Conservation (phyloP, 306 rosid genomes). For the Dryas drummondii region DNA sequence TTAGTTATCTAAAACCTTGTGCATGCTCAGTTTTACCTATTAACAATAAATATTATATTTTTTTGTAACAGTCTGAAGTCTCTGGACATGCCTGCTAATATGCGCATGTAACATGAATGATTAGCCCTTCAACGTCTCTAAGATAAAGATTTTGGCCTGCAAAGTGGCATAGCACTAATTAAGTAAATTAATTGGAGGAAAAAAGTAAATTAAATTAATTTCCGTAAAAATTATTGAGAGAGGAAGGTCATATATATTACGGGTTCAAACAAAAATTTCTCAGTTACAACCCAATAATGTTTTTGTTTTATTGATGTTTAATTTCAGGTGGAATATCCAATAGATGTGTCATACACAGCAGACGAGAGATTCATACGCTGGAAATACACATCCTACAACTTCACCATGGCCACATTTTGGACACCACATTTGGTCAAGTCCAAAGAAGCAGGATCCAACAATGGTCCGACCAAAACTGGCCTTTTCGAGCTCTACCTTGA, state of each 20-base stretch:
- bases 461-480: constrained; percentile 56
- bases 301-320: background rate
- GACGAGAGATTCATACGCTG: constrained; percentile 62
- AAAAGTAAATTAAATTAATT: too few relatives aligned
- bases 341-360: constrained; percentile 53
- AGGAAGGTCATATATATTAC: too few relatives aligned
- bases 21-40: background rate
- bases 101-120: background rate
- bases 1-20: constrained; percentile 10
- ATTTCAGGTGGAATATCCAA: constrained; percentile 77
- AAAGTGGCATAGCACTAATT: background rate
- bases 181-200: too few relatives aligned
- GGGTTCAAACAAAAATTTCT: too few relatives aligned
- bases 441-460: constrained; percentile 27
- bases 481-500: constrained; percentile 66
- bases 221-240: too few relatives aligned
- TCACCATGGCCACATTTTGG: constrained; percentile 76
- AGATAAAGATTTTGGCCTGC: background rate
- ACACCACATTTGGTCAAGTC: constrained; percentile 76
- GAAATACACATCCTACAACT: constrained; percentile 75
- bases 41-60: background rate
- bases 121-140: background rate
- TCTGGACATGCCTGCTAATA: background rate
- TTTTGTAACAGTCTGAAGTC: background rate
- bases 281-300: too few relatives aligned